A percentile compares a stretch with the other conserved stretches of the same genome.
These are phyloP conservation scores for Candida easanensis DNA, from an alignment of 805 yeast genomes.

Conservation along the genomic window DNA sequence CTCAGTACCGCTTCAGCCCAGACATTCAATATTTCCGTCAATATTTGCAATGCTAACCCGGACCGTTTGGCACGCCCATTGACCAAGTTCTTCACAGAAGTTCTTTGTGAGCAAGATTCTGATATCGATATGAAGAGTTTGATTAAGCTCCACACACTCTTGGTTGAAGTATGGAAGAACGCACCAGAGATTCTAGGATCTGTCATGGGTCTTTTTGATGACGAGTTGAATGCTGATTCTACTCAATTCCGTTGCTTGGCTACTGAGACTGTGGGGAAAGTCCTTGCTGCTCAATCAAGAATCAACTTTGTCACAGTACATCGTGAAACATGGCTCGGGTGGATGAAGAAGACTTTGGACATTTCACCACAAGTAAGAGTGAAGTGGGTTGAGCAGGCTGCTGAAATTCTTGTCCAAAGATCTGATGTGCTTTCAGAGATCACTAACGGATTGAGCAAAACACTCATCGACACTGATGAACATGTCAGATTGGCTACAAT, in stretches of 20 bases:
- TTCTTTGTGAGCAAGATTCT: slow-evolving; percentile 46
- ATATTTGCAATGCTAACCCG: slow-evolving; percentile 64
- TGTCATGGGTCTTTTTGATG: slow-evolving; percentile 75
- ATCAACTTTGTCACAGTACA: slow-evolving; percentile 58
- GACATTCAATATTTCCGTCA: slow-evolving; percentile 61
- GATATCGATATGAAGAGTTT: slow-evolving; percentile 38
- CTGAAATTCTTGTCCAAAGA: slow-evolving; percentile 43
- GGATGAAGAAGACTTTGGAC: slow-evolving; percentile 78
- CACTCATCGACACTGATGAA: slow-evolving; percentile 74
- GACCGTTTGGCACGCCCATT: slow-evolving; percentile 74
- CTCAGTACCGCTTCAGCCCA: slow-evolving; percentile 32
- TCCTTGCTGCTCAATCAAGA: slow-evolving; percentile 49
- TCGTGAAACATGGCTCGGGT: slow-evolving; percentile 58
- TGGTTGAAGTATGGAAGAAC: slow-evolving; percentile 69
- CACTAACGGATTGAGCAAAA: slow-evolving; percentile 56
- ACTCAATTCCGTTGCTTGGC: slow-evolving; percentile 62
- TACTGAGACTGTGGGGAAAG: slow-evolving; percentile 67
- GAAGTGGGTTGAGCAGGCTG: slow-evolving; percentile 64
- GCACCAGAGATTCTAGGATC: slow-evolving; percentile 74
- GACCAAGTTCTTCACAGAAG: slow-evolving; percentile 78
- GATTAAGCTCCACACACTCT: slow-evolving; percentile 58
- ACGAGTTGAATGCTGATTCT: slow-evolving; percentile 73
- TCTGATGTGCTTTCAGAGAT: slow-evolving; percentile 49
- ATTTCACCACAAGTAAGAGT: slow-evolving; percentile 59
- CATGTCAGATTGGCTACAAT: slow-evolving; percentile 66